Evolutionary conservation across 2,329 filamentous ascomycete genomes (phyloP), one percentile per base, ranked within the genome.

Genomic region (Alternaria consortialis): DNA sequence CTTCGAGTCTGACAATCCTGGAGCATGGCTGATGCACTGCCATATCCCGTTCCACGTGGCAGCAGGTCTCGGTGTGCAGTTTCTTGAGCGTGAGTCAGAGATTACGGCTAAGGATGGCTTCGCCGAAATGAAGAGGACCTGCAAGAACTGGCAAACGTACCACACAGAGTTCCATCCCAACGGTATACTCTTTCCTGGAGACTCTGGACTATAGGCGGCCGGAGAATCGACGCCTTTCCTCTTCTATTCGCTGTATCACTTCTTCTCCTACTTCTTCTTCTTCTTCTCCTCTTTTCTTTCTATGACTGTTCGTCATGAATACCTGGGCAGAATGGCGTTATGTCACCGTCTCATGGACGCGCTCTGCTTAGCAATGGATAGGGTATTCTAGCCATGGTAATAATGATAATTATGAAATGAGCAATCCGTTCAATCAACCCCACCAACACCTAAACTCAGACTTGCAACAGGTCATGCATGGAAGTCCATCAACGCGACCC

Each of bases 51-150:
- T 78, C 64, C 76, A 78, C 56, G 56, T 78, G 13, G 67, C 73
- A 12, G 71, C 69, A 0, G 77, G 77, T 3, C 79, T 90, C 17
- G 82, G 80, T 4, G 75, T 87, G 4, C 84, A 87, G 66, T 86
- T 87, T 66, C 62, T 87, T 0, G 86, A 85, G 68, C 69, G 78
- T 34, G 70, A 74, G 15, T 62, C 58, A 4, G 74, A 77, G 29
- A 77, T 79, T 15, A 20, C 62, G 5, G 46, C 53, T 2, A 53
- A 53, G 17, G 72, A 73, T 13, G 50, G 63, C 13, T 55, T 74
- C 2, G 60, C 53, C 1, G 66, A 44, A 1, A 70, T 77, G 67
- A 53, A 71, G 27, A 60, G 71, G 17, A 67, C 67, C 8, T 79
- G 77, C 52, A 63, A 60, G 46, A 60, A 66, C 7, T 79, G 75